Conservation (phyloP, 1,284 basidiomycete genomes). For the Erythrobasidium hasegawianum region DNA sequence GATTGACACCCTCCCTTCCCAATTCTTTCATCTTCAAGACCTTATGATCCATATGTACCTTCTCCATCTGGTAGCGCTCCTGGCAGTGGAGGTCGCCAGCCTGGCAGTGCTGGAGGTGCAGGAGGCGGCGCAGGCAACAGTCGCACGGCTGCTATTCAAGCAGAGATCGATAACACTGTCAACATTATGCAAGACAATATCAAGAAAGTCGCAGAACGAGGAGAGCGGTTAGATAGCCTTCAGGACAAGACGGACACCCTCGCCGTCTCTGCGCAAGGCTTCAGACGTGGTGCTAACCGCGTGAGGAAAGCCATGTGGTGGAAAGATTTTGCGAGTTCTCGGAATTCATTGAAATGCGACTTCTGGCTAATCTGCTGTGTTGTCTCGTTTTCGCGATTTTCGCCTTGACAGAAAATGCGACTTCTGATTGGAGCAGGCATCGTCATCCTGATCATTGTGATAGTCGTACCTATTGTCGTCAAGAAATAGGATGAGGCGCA, state of each 20-base stretch:
- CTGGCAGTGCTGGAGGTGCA: conserved; percentile 1
- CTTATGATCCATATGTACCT: conserved; percentile 32
- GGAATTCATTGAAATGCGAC: too few relatives aligned
- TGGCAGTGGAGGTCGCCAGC: conserved; percentile 7
- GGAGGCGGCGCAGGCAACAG: conserved; percentile 30
- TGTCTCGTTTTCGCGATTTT: conserved; percentile 68
- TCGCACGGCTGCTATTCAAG: conserved; percentile 84
- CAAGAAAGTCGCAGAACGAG: conserved; percentile 88
- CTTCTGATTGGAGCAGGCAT: conserved; percentile 77
- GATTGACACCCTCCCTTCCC: not conserved
- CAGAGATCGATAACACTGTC: conserved; percentile 90
- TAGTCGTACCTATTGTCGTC: conserved; percentile 56
- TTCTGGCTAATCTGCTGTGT: not conserved
- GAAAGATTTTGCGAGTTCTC: conserved; percentile 42
- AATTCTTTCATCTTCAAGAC: conserved; percentile 3
- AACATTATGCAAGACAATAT: conserved; percentile 98
- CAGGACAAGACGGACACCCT: conserved; percentile 99
- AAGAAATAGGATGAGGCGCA: conserved; percentile 46
- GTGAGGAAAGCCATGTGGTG: conserved; percentile 86
- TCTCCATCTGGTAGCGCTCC: conserved; percentile 13
- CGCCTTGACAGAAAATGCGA: conserved; percentile 90
- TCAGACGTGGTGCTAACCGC: conserved; percentile 92
- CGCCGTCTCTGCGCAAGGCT: conserved; percentile 97
- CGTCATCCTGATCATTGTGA: conserved; percentile 83
- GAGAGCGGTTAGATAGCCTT: conserved; percentile 85